These are phyloP conservation scores for Nakazawaea holstii DNA, from an alignment of 805 yeast genomes.

Conservation along the genomic window DNA sequence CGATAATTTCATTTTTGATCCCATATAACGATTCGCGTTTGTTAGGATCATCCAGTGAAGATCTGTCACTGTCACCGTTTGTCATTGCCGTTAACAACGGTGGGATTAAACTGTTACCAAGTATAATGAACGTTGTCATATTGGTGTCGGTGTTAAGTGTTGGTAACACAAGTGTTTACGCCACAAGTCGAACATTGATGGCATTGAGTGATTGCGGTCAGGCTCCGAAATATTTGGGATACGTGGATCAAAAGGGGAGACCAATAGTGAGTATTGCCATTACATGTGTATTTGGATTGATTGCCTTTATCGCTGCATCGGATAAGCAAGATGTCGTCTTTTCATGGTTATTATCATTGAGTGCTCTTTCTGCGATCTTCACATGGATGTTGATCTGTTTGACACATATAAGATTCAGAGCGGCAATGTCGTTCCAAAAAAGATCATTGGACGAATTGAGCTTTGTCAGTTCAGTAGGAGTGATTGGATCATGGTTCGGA, in stretches of 20 bases:
- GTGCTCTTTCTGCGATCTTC: slow-evolving; percentile 42
- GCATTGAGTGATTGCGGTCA: slow-evolving; percentile 39
- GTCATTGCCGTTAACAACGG: slow-evolving; percentile 38
- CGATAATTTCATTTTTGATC: slow-evolving; percentile 41
- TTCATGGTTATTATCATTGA: slow-evolving; percentile 42
- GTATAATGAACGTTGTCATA: slow-evolving; percentile 35
- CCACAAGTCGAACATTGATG: slow-evolving; percentile 47
- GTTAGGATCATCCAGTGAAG: slow-evolving; percentile 22
- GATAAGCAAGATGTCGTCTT: slow-evolving; percentile 23
- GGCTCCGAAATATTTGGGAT: slow-evolving; percentile 37
- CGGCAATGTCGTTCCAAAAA: slow-evolving; percentile 38
- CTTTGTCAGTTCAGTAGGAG: slow-evolving; percentile 36
- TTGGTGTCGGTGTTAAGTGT: slow-evolving; percentile 34
- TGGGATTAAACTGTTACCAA: slow-evolving; percentile 30
- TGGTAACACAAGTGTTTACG: slow-evolving; percentile 52
- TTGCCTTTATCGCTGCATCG: slow-evolving; percentile 41
- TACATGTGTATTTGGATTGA: slow-evolving; percentile 34
- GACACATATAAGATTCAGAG: slow-evolving; percentile 40
- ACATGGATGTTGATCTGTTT: slow-evolving; percentile 44
- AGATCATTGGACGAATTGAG: slow-evolving; percentile 34
- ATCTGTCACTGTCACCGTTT: slow-evolving; percentile 40
- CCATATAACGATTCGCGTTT: slow-evolving; percentile 35
- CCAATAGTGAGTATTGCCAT: slow-evolving; percentile 39
- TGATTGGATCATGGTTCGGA: slow-evolving; percentile 36
- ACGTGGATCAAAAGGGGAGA: slow-evolving; percentile 45